Base-by-base conservation (phyloP, 805 yeast genomes). In the Blastobotrys mokoenaii region DNA sequence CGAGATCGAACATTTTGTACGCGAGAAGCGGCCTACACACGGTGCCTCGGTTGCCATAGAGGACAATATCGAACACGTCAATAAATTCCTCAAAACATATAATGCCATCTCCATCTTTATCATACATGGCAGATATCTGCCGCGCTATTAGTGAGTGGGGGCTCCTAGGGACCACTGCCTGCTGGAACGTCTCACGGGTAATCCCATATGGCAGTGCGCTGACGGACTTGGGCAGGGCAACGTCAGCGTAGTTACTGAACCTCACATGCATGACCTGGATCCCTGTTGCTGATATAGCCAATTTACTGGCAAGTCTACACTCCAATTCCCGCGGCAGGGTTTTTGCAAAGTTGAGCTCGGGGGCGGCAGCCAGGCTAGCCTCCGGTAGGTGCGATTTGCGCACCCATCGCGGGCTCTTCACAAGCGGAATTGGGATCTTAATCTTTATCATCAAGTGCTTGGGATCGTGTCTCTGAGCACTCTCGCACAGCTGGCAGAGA, bases 401-500 rank as follows among this genome's bases (percentile, higher is more conserved):
- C 5, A 54, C 40, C 55, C 58, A 53, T 20, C 54, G 55, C 2
- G 63, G 63, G n/a, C 51, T 46, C 27, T 45, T 42, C 45, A 51
- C 46, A 9, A 57, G 43, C 17, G 65, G 63, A 9, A 60, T 55
- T 9, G 65, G 64, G 10, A 57, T 46, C 17, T 48, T 44, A 32
- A 61, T 54, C 43, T 56, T 55, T 41, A 54, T 40, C 17, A 59
- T 45, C 22, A 56, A 44, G 41, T 61, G 65, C 3, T 43, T 43
- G 22, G 45, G 48, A 8, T 51, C 46, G 36, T 61, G 65, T 6
- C 50, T 41, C 9, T 46, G 46, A 3, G 46, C 36, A 1, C 51
- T 43, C 47, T 71, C 73, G 54, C 76, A 71, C 6, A 51, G 38
- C 40, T 68, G 67, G 54, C 83, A 77, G 43, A 77, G 58, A 54